Base-by-base conservation (phyloP, 192 early-diverging fungal genomes). In the Helicostylum pulchrum region DNA sequence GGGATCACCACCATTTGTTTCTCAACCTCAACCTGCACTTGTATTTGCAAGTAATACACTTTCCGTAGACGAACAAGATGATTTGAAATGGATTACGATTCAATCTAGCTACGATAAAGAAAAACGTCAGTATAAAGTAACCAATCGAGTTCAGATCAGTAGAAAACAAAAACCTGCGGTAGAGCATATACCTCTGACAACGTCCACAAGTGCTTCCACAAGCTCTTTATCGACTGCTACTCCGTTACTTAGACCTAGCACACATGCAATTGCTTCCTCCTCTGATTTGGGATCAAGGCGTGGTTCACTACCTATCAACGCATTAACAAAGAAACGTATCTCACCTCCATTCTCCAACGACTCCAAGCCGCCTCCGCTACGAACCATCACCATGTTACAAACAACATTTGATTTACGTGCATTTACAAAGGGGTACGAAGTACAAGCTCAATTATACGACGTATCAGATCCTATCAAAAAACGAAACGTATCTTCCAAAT, bases 1-100 rank as follows among this genome's bases (percentile, higher is more conserved):
- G 21, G 78, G 78, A 17, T 66, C 80, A 5, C 80, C 77, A 4
- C 77, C 72, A 26, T 65, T 54, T 23, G 39, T 74, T 2, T 36
- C 58, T 12, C 62, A 60, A 2, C 72, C 72, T 12, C 43, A 48
- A 15, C 73, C 14, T 68, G 67, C 57, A 49, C 65, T 59, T 62
- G 75, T 26, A 60, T 72, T 64, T 45, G 69, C 26, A 45, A 71
- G 21, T 42, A 77, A 65, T 54, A 46, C 47, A 9, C 50, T 57
- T 8, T 45, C 30, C 5, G 54, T 59, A 30, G 45, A 65, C 7
- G 72, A 68, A 0, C 54, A 56, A 52, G 12, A 12, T 19, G 11
- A 49, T 15, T 34, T 52, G 32, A 34, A 39, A 14, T 63, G 48
- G 55, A 34, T 31, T 0, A 20, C 49, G 17, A 53, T 61, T 3